Conservation (phyloP, 2,329 filamentous ascomycete genomes). For the Colletotrichum orbiculare region DNA sequence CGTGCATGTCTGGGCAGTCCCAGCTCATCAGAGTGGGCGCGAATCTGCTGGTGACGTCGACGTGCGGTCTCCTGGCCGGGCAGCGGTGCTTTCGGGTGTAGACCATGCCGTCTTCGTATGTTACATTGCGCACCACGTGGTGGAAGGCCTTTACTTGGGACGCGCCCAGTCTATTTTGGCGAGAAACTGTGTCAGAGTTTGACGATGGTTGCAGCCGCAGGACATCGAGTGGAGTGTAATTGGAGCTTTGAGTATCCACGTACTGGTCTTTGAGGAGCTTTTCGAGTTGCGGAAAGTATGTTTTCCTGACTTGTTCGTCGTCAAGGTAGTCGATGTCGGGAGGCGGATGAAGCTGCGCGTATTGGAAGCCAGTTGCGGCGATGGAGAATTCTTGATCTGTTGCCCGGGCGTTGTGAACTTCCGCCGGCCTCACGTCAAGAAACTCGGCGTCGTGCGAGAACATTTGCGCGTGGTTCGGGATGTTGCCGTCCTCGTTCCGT, state of each 20-base stretch:
- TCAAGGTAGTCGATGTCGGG: slow-evolving; percentile 16
- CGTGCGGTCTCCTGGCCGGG: slow-evolving; percentile 16
- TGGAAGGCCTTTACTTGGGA: slow-evolving; percentile 21
- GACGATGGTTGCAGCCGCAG: no score
- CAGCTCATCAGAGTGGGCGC: slow-evolving; percentile 20
- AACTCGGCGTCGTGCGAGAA: slow-evolving; percentile 21
- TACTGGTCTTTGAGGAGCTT: slow-evolving; percentile 12
- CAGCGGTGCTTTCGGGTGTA: slow-evolving; percentile 24
- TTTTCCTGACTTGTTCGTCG: slow-evolving; percentile 3
- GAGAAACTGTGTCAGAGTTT: background rate
- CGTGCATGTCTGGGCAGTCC: slow-evolving; percentile 23
- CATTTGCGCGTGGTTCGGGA: slow-evolving; percentile 26
- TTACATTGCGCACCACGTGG: slow-evolving; percentile 16
- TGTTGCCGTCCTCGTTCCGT: slow-evolving; percentile 7
- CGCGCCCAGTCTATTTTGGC: background rate
- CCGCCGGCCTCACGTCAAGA: slow-evolving; percentile 13
- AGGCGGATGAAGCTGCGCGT: background rate
- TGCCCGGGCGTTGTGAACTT: slow-evolving; percentile 8
- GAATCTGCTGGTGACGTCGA: slow-evolving; percentile 20
- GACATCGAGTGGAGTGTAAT: no score
- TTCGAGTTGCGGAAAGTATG: slow-evolving; percentile 7
- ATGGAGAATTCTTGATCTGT: slow-evolving; percentile 9
- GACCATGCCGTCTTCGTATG: slow-evolving; percentile 7
- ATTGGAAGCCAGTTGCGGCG: background rate
- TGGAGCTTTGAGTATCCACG: background rate